These are phyloP conservation scores for Heterobasidion occidentale DNA, from an alignment of 1,284 basidiomycete species.

Conservation along the genomic window DNA sequence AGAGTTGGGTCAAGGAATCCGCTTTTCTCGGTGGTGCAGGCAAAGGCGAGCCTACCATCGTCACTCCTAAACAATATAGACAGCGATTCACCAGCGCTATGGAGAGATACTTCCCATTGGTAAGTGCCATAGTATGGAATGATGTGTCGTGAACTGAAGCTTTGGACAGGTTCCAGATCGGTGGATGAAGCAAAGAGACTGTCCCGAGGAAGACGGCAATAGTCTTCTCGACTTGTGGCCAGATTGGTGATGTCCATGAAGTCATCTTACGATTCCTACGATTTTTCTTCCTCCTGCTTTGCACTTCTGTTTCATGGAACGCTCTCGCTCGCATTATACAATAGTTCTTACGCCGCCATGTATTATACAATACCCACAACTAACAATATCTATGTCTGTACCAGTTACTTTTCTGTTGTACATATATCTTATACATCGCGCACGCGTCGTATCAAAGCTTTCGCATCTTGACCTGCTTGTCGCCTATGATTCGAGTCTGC, in stretches of 20 bases:
- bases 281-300: not conserved
- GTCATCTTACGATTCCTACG: not conserved
- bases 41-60: slow-evolving; percentile 87
- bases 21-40: slow-evolving; percentile 77
- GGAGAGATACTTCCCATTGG: slow-evolving; percentile 87
- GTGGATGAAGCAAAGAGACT: slow-evolving; percentile 80
- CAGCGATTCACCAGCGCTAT: slow-evolving; percentile 87
- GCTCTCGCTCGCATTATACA: not conserved
- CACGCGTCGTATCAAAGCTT: slow-evolving; percentile 17
- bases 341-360: not conserved
- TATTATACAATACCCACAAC: slow-evolving; percentile 10
- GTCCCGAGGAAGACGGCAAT: slow-evolving; percentile 64
- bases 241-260: slow-evolving; percentile 32
- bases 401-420: not conserved
- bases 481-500: slow-evolving; percentile 51
- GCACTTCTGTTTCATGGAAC: not conserved
- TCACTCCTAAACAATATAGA: slow-evolving; percentile 81
- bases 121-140: slow-evolving; percentile 24
- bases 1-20: slow-evolving; percentile 96
- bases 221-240: slow-evolving; percentile 42
- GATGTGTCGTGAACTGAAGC: slow-evolving; percentile 6
- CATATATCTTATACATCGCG: not conserved
- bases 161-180: slow-evolving; percentile 64
- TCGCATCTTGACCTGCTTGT: slow-evolving; percentile 31
- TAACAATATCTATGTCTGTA: slow-evolving; percentile 3